Conservation (phyloP, 1,284 basidiomycete genomes). For the Pholiota adiposa region DNA sequence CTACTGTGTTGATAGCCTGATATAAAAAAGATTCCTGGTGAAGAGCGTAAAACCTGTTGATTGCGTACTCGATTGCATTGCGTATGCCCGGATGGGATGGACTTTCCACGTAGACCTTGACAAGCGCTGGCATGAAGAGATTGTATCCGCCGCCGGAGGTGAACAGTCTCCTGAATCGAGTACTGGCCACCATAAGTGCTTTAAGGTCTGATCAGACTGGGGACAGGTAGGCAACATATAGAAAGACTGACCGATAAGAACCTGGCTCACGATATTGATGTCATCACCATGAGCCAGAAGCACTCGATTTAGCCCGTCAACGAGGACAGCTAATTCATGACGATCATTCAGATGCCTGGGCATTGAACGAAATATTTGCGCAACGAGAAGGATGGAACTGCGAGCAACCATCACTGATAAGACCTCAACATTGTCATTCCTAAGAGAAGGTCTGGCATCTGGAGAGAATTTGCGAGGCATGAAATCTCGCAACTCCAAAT, state of each 20-base stretch:
- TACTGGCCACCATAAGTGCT: slow-evolving; percentile 74
- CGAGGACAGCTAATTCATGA: slow-evolving; percentile 68
- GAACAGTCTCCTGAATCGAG: slow-evolving; percentile 78
- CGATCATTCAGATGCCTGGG: slow-evolving; percentile 79
- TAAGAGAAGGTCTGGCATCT: slow-evolving; percentile 10
- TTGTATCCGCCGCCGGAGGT: slow-evolving; percentile 73
- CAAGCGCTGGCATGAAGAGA: slow-evolving; percentile 70
- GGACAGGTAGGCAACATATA: slow-evolving; percentile 11
- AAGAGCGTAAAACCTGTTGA: slow-evolving; percentile 74
- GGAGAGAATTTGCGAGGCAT: slow-evolving; percentile 33
- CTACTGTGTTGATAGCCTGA: slow-evolving; percentile 69
- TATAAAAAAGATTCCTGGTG: slow-evolving; percentile 80
- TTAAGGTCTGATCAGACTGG: slow-evolving; percentile 9
- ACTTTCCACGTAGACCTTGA: slow-evolving; percentile 70
- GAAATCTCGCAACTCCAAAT: slow-evolving; percentile 49
- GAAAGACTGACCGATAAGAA: slow-evolving; percentile 62
- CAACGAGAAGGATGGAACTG: slow-evolving; percentile 73
- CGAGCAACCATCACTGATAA: slow-evolving; percentile 67
- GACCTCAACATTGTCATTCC: slow-evolving; percentile 26
- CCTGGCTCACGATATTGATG: slow-evolving; percentile 72
- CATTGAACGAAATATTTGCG: slow-evolving; percentile 73
- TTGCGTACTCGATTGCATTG: slow-evolving; percentile 73
- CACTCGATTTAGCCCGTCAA: slow-evolving; percentile 74
- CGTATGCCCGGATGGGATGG: slow-evolving; percentile 59
- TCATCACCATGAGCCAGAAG: slow-evolving; percentile 70